phyloP scores from a whole-genome alignment of 169 alveolate species.

The Theileria parva region DNA sequence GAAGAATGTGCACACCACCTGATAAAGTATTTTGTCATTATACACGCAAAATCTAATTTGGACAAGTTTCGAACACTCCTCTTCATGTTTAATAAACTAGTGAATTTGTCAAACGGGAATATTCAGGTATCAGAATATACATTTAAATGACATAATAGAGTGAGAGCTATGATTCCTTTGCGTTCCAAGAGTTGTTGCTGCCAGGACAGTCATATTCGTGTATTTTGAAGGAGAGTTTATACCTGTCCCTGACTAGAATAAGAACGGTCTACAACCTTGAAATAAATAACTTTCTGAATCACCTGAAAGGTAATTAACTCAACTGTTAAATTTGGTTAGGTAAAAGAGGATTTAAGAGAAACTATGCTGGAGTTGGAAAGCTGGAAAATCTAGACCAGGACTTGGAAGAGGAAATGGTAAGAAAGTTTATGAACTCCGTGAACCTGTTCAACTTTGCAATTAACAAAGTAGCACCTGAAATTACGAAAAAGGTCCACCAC shows the following conservation, averaged over 20 bases:
- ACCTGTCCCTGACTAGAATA: slow-evolving; percentile 61
- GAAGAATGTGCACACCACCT: slow-evolving; percentile 93
- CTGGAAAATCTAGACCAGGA: slow-evolving; percentile 13
- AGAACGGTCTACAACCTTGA: slow-evolving; percentile 65
- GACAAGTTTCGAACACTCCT: slow-evolving; percentile 93
- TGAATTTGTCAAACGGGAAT: slow-evolving; percentile 88
- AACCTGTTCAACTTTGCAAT: slow-evolving; percentile 60
- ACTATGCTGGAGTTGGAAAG: background rate
- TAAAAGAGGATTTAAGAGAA: slow-evolving; percentile 1
- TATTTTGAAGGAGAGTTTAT: slow-evolving; percentile 78
- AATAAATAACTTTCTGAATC: slow-evolving; percentile 30
- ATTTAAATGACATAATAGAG: slow-evolving; percentile 22
- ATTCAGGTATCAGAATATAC: slow-evolving; percentile 28
- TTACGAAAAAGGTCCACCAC: slow-evolving; percentile 68
- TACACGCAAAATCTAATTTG: slow-evolving; percentile 88
- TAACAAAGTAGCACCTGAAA: slow-evolving; percentile 59
- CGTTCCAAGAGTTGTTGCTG: slow-evolving; percentile 80
- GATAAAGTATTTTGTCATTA: slow-evolving; percentile 90
- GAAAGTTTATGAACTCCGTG: slow-evolving; percentile 24
- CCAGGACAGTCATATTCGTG: slow-evolving; percentile 84
- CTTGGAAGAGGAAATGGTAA: slow-evolving; percentile 33
- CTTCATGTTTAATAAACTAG: slow-evolving; percentile 93
- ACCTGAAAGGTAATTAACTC: slow-evolving; percentile 25
- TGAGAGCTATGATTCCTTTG: slow-evolving; percentile 80
- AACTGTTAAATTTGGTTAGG: slow-evolving; percentile 3